Base-by-base conservation (phyloP, 768 basidiomycete species). In the Termitomyces sp. region DNA sequence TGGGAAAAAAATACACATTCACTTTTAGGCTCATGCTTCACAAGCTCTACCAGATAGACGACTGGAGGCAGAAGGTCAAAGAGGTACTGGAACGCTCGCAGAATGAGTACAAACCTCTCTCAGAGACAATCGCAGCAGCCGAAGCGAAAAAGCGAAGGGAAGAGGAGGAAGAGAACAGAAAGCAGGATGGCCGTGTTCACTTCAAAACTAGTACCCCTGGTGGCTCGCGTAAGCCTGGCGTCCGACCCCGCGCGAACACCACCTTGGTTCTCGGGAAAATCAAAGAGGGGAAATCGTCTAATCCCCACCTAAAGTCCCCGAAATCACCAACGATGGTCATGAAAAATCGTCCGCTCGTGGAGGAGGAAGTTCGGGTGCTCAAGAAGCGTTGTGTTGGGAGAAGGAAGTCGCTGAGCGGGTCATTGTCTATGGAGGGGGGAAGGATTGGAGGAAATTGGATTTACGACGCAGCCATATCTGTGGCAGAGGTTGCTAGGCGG, bases 21-120 rank as follows among this genome's bases (percentile, higher is more conserved):
- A 86, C 82, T 34, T 88, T 87, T 76, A 82, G 80, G 64, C 74
- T 83, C 64, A 87, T 86, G 84, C 68, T 87, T 56, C 83, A 88
- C 72, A 82, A 84, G 67, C 73, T 87, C 12, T 88, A 88, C 68
- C 75, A 79, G 54, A 69, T 81, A 53, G 81, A 82, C 22, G 84
- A 86, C 54, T 88, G 85, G 83, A 76, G 71, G 1, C 72, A 74
- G 61, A 83, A 81, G 67, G 79, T 86, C 53, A 80, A 79, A 66
- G 76, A 76, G 24, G 76, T 80, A 22, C 64, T 86, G 66, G 78
- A 82, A 65, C 72, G 68, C 55, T 86, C 85, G 43, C 78, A 79
- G 68, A 76, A 72, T 39, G 79, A 81, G 57, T 87, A 80, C 70
- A 84, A 81, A 67, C 79, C 85, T 2, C 65, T 87, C 48, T 77